These are phyloP conservation scores for Piper longum DNA, from an alignment of 164 flowering plant species.

Conservation along the genomic window DNA sequence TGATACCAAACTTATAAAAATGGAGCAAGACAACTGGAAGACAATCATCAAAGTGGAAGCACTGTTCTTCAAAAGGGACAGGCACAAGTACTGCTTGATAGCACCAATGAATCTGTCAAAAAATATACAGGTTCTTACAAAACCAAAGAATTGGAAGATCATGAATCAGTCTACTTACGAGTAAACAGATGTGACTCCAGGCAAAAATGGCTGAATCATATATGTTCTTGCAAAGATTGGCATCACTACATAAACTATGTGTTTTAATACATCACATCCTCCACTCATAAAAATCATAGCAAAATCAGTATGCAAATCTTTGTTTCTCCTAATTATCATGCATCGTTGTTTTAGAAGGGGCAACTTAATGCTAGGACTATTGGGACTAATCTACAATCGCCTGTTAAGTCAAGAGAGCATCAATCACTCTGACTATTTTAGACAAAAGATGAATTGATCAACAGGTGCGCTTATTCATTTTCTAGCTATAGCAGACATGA, in stretches of 20 bases:
- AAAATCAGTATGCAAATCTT: too few relatives aligned
- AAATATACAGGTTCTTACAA: not conserved
- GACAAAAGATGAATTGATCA: too few relatives aligned
- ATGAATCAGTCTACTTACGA: not conserved
- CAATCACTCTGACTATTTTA: too few relatives aligned
- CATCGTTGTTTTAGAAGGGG: too few relatives aligned
- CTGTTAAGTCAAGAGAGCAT: too few relatives aligned
- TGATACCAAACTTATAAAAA: conserved; percentile 87
- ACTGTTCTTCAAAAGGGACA: conserved; percentile 94
- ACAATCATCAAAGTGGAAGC: conserved; percentile 93
- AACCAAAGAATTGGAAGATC: not conserved
- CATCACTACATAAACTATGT: not conserved
- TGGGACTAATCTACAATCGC: too few relatives aligned
- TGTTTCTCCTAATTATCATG: too few relatives aligned
- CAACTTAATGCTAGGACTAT: too few relatives aligned
- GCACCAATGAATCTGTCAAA: conserved; percentile 87
- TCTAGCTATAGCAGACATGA: too few relatives aligned
- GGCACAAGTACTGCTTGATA: conserved; percentile 89
- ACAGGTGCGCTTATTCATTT: too few relatives aligned
- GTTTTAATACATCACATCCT: not conserved
- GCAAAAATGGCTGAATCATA: not conserved
- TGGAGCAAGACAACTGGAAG: conserved; percentile 98
- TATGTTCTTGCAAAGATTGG: not conserved
- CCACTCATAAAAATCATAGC: too few relatives aligned
- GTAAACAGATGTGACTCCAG: not conserved